Conservation (phyloP, 2,329 filamentous ascomycete species). For the Ramularia endophylla region DNA sequence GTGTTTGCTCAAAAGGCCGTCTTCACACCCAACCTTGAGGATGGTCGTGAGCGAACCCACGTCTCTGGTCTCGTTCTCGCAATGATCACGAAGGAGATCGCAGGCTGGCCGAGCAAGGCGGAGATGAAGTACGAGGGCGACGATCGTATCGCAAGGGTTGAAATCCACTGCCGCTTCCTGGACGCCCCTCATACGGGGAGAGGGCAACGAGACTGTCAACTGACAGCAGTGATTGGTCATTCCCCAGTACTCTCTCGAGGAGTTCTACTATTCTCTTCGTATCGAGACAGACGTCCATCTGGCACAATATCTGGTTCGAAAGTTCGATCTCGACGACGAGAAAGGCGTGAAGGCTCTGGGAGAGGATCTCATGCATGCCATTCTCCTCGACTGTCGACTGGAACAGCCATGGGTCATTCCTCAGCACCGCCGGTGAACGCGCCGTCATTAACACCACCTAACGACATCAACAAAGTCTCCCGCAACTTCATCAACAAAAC, state of each 20-base stretch:
- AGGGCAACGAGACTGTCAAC: conserved; percentile 34
- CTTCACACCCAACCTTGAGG: conserved; percentile 20
- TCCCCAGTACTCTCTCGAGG: conserved; percentile 35
- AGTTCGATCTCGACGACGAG: conserved; percentile 16
- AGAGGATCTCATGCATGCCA: conserved; percentile 16
- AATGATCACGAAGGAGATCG: conserved; percentile 21
- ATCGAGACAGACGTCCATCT: conserved; percentile 14
- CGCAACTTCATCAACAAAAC: too few relatives aligned
- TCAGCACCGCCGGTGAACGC: too few relatives aligned
- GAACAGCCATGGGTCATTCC: too few relatives aligned
- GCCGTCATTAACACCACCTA: too few relatives aligned
- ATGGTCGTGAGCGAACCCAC: neutral
- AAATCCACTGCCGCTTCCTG: conserved; percentile 37
- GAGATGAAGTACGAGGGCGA: conserved; percentile 46
- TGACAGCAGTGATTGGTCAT: conserved; percentile 38
- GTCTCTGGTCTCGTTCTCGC: neutral
- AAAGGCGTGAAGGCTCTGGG: conserved; percentile 19
- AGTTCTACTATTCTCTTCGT: conserved; percentile 20
- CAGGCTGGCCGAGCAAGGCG: conserved; percentile 36
- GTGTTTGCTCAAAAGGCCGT: conserved; percentile 37
- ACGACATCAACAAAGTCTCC: too few relatives aligned
- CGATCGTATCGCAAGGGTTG: conserved; percentile 40
- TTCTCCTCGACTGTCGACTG: conserved; percentile 14
- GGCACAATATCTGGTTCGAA: conserved; percentile 12
- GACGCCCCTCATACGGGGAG: conserved; percentile 39